A percentile compares a stretch with the other conserved stretches of the same genome.
Evolutionary conservation across 371 early-diverging fungal genomes (phyloP).

Genomic region (Chytridium lagenaria): DNA sequence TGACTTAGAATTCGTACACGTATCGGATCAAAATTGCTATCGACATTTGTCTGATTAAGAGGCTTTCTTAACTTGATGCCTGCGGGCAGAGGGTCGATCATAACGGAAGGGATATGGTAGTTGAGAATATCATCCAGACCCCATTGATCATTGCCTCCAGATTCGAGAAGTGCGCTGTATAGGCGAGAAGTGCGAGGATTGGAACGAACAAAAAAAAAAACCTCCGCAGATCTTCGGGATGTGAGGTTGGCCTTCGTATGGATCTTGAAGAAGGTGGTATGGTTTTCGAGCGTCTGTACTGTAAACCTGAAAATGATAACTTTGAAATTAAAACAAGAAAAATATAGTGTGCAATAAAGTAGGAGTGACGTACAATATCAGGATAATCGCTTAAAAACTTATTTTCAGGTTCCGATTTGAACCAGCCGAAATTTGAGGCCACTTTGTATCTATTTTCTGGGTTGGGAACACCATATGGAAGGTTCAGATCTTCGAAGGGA

Average conservation of each 20-base stretch:
- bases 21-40: neutral
- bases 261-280: constrained; percentile 22
- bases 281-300: constrained; percentile 25
- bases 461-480: constrained; percentile 18
- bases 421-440: neutral
- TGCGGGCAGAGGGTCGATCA: constrained; percentile 28
- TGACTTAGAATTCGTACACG: constrained; percentile 25
- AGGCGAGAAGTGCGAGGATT: constrained; percentile 4
- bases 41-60: neutral
- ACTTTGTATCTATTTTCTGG: neutral
- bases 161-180: constrained; percentile 5
- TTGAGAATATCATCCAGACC: constrained; percentile 23
- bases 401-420: neutral
- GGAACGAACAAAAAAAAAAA: constrained; percentile 23
- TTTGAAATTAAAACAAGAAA: neutral
- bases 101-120: constrained; percentile 12
- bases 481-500: constrained; percentile 25
- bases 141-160: constrained; percentile 25
- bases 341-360: neutral
- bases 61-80: constrained; percentile 5
- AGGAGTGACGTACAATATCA: neutral
- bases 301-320: constrained; percentile 14
- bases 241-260: constrained; percentile 20
- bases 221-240: constrained; percentile 34
- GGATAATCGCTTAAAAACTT: neutral